Evolutionary conservation across 1,284 basidiomycete species (phyloP).

Genomic region (Agroathelia rolfsii): DNA sequence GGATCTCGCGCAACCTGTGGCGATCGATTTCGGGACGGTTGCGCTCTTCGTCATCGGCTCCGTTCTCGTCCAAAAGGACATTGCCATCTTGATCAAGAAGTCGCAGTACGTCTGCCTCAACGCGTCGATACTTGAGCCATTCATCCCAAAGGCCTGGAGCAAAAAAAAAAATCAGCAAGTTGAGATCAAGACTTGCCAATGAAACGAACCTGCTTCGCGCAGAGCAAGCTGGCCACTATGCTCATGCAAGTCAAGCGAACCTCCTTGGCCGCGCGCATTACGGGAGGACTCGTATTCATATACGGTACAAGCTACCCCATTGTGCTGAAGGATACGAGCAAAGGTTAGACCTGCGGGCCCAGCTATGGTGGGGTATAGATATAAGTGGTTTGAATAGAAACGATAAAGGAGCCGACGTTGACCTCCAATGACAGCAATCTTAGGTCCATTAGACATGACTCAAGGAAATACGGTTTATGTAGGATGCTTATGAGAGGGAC

Average conservation of each 20-base stretch:
- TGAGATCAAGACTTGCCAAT: no score
- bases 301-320: slow-evolving; percentile 20
- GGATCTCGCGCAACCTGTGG: slow-evolving; percentile 11
- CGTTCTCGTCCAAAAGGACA: slow-evolving; percentile 8
- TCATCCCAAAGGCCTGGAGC: slow-evolving; percentile 20
- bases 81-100: slow-evolving; percentile 13
- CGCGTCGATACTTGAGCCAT: slow-evolving; percentile 19
- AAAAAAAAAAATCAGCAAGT: no score
- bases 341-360: slow-evolving; percentile 30
- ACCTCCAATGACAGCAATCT: no score
- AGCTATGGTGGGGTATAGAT: no score
- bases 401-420: no score
- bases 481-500: no score
- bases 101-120: slow-evolving; percentile 17
- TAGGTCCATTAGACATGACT: no score
- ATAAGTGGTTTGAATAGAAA: no score
- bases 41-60: slow-evolving; percentile 8
- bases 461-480: no score
- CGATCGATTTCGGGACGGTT: slow-evolving; percentile 22
- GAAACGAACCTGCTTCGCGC: slow-evolving; percentile 17
- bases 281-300: slow-evolving; percentile 25
- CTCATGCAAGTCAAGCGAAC: slow-evolving; percentile 29
- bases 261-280: slow-evolving; percentile 24
- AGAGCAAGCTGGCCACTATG: slow-evolving; percentile 25
- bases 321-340: slow-evolving; percentile 23